Conservation (phyloP, 2,329 filamentous ascomycete species). For the Colletotrichum filicis region DNA sequence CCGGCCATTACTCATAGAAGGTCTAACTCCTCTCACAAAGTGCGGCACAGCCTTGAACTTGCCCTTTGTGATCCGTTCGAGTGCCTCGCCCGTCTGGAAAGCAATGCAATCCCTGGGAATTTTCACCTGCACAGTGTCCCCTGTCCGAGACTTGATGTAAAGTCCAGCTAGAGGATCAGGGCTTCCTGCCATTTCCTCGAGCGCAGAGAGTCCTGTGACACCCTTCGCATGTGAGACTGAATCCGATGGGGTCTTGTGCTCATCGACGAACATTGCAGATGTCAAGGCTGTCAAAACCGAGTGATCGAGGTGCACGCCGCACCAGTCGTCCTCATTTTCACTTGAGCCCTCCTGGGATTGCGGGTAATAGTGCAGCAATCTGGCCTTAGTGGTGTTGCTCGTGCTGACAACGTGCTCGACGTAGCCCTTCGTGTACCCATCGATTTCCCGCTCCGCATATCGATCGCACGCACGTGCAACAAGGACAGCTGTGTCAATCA, state of each 20-base stretch:
- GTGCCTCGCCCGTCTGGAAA: constrained; percentile 93
- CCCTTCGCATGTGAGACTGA: constrained; percentile 43
- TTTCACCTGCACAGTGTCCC: constrained; percentile 84
- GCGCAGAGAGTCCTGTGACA: constrained; percentile 51
- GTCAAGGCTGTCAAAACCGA: constrained; percentile 94
- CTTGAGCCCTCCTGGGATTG: constrained; percentile 43
- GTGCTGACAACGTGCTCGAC: constrained; percentile 87
- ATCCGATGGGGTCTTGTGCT: constrained; percentile 56
- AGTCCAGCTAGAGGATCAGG: constrained; percentile 89
- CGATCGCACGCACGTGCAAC: constrained; percentile 89
- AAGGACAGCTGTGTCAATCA: constrained; percentile 89
- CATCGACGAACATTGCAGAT: constrained; percentile 95
- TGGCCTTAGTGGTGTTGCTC: constrained; percentile 89
- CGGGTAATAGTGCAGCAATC: constrained; percentile 93
- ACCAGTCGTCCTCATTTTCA: constrained; percentile 61
- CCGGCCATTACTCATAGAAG: constrained; percentile 59
- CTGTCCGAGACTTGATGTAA: constrained; percentile 89
- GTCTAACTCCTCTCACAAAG: constrained; percentile 83
- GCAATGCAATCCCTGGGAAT: constrained; percentile 92
- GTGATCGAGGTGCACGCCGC: constrained; percentile 81
- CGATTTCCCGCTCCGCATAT: constrained; percentile 83
- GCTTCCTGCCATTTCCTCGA: constrained; percentile 78
- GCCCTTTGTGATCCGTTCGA: constrained; percentile 89
- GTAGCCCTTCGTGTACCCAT: constrained; percentile 80
- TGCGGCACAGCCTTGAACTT: constrained; percentile 95